These are phyloP conservation scores for Isatis tinctoria DNA, from an alignment of 345 rosid species.

Conservation along the genomic window DNA sequence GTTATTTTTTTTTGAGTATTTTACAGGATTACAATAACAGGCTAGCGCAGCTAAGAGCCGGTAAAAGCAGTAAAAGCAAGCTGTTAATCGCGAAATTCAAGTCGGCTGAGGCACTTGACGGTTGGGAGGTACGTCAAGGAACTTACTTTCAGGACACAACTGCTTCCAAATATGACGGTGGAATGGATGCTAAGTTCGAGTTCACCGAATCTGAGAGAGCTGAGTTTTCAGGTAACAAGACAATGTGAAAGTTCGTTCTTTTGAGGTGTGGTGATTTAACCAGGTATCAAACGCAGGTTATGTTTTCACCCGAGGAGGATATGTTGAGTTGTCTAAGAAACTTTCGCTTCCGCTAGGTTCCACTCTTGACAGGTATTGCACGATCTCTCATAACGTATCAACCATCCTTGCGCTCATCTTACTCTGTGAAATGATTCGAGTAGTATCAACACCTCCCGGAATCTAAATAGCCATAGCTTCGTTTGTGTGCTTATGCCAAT, in stretches of 20 bases:
- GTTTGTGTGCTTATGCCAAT: constrained; percentile 7
- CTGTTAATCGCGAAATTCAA: constrained; percentile 84
- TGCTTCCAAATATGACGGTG: constrained; percentile 83
- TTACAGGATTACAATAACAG: constrained; percentile 78
- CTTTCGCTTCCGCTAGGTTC: constrained; percentile 73
- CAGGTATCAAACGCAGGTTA: constrained; percentile 46
- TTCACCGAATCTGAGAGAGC: constrained; percentile 79
- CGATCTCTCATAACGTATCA: neutral
- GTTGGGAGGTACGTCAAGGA: constrained; percentile 89
- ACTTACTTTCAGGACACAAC: constrained; percentile 85
- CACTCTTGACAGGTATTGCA: constrained; percentile 81
- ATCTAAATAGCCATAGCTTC: neutral
- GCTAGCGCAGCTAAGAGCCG: constrained; percentile 80
- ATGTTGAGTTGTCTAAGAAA: constrained; percentile 79
- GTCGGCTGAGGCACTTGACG: constrained; percentile 54
- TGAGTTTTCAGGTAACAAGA: constrained; percentile 70
- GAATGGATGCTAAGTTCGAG: constrained; percentile 93
- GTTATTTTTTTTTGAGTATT: neutral
- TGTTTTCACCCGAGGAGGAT: constrained; percentile 91
- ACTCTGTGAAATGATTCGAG: neutral
- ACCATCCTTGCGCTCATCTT: neutral
- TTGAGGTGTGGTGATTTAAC: neutral
- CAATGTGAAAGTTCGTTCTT: neutral
- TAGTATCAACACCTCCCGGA: neutral
- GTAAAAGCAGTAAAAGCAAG: constrained; percentile 96